Evolutionary conservation across 2,329 filamentous ascomycete genomes (phyloP).

Genomic region (Penicillium sp.): DNA sequence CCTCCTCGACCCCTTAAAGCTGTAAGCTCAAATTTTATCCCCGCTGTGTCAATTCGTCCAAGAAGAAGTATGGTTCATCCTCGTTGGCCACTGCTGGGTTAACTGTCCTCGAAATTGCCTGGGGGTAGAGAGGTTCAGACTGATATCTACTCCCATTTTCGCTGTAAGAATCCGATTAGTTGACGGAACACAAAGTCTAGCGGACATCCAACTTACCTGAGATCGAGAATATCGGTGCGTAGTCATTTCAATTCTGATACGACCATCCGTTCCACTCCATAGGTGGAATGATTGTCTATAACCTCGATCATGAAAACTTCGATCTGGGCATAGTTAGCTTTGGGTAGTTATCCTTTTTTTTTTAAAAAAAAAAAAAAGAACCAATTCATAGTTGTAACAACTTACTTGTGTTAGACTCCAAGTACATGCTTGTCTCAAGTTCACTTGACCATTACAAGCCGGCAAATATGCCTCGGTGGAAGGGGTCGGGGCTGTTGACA

Average conservation of each 20-base stretch:
- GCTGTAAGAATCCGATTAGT: neutral
- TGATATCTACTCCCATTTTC: neutral
- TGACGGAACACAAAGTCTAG: neutral
- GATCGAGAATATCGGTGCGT: neutral
- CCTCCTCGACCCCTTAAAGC: fast-evolving
- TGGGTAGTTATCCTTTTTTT: too few species aligned
- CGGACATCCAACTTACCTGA: neutral
- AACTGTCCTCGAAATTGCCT: neutral
- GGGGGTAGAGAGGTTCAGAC: neutral
- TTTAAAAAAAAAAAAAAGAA: too few species aligned
- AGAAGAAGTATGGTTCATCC: neutral
- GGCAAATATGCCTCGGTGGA: neutral
- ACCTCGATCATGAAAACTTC: neutral
- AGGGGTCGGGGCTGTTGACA: neutral
- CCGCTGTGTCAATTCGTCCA: neutral
- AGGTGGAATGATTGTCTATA: neutral
- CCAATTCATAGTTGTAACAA: too few species aligned
- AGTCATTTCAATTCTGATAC: neutral
- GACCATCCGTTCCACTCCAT: neutral
- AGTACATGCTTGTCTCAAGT: neutral
- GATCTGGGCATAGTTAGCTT: neutral
- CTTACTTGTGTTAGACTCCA: neutral
- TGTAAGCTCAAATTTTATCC: neutral
- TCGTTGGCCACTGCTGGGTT: neutral
- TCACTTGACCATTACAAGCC: neutral